Evolutionary conservation across 2,329 filamentous ascomycete species (phyloP).

Genomic region (Fusarium abutilonis): DNA sequence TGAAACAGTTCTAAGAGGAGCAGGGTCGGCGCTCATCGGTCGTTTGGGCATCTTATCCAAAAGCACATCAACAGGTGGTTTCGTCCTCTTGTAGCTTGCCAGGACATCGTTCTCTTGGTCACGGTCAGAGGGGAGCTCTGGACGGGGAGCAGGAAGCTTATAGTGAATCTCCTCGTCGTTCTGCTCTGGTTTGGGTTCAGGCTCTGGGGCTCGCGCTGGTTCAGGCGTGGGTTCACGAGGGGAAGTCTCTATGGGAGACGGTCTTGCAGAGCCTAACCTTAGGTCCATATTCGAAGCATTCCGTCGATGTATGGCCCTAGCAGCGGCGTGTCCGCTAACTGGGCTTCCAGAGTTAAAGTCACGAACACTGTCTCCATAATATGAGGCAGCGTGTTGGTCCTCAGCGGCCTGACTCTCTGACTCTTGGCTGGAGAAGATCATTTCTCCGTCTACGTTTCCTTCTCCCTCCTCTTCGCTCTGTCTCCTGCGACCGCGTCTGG

Average conservation of each 20-base stretch:
- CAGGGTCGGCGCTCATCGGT: constrained; percentile 58
- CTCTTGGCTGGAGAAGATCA: constrained; percentile 54
- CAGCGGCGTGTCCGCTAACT: constrained; percentile 59
- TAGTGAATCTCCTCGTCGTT: constrained; percentile 59
- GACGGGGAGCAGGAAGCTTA: constrained; percentile 54
- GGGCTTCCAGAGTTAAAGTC: constrained; percentile 69
- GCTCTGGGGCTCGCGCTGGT: constrained; percentile 11
- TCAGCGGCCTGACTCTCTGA: constrained; percentile 54
- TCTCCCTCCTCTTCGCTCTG: constrained; percentile 64
- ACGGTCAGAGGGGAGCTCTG: constrained; percentile 68
- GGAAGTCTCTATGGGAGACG: constrained; percentile 45
- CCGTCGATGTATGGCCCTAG: constrained; percentile 55
- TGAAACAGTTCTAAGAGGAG: constrained; percentile 53
- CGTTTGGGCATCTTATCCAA: constrained; percentile 66
- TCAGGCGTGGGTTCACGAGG: constrained; percentile 34
- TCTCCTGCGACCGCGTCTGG: constrained; percentile 74
- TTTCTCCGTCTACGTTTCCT: constrained; percentile 55
- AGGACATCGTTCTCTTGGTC: constrained; percentile 89
- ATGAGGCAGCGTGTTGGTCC: constrained; percentile 55
- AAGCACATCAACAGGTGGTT: constrained; percentile 63
- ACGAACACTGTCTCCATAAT: constrained; percentile 56
- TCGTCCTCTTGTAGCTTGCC: constrained; percentile 72
- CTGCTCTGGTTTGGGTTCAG: constrained; percentile 32
- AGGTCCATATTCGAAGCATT: constrained; percentile 53
- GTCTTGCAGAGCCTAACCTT: constrained; percentile 47